These are phyloP conservation scores for Termitomyces sp. DNA, from an alignment of 768 basidiomycete genomes.

Conservation along the genomic window DNA sequence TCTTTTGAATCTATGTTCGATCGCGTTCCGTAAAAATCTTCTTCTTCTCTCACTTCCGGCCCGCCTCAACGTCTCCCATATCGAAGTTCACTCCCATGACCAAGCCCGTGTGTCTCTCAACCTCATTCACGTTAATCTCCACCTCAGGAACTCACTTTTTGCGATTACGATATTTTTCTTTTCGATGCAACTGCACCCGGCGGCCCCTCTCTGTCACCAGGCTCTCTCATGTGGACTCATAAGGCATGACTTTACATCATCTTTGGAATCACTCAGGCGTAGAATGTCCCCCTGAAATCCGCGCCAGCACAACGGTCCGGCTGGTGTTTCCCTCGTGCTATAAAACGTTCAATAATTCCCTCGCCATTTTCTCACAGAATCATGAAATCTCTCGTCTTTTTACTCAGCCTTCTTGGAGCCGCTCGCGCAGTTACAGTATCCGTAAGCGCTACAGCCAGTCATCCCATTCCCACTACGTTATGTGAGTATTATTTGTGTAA, in stretches of 20 bases:
- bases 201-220: neutral
- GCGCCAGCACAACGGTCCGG: slow-evolving; percentile 6
- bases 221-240: neutral
- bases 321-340: neutral
- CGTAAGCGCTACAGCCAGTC: slow-evolving; percentile 24
- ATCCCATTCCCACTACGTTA: slow-evolving; percentile 26
- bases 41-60: neutral
- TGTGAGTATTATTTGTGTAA: slow-evolving; percentile 16
- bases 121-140: neutral
- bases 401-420: slow-evolving; percentile 8
- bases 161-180: neutral
- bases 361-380: neutral
- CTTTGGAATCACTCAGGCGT: neutral
- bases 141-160: neutral
- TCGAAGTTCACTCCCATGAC: neutral
- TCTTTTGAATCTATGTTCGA: neutral
- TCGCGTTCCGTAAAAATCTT: neutral
- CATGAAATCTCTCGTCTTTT: slow-evolving; percentile 5
- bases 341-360: neutral
- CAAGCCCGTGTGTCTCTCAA: neutral
- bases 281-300: neutral
- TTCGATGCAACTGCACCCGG: neutral
- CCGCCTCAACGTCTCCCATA: neutral
- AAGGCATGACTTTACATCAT: neutral
- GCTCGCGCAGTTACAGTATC: slow-evolving; percentile 19